Conservation (phyloP, 805 yeast species). For the Naumovozyma castellii region DNA sequence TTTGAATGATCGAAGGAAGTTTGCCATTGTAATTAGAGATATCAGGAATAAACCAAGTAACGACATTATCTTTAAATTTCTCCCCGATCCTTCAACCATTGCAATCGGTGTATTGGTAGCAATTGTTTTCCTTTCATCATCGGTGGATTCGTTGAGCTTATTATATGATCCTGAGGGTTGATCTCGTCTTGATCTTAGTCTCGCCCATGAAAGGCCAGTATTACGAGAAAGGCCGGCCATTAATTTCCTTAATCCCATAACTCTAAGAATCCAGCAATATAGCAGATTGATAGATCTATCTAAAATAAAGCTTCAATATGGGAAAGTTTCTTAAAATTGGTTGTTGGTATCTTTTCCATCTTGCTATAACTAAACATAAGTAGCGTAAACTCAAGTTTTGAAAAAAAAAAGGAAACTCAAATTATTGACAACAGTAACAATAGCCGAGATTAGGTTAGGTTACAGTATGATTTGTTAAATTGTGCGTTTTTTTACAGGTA, state of each 20-base stretch:
- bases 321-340: too few species aligned
- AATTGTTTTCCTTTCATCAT: not conserved
- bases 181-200: not conserved
- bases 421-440: too few species aligned
- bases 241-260: not conserved
- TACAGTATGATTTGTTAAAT: too few species aligned
- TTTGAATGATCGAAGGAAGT: conserved; percentile 14
- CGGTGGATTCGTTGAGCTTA: not conserved
- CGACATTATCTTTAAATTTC: conserved; percentile 4
- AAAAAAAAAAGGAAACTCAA: too few species aligned
- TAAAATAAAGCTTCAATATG: too few species aligned
- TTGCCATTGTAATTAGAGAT: conserved; percentile 6
- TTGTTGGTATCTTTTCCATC: too few species aligned
- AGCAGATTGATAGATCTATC: too few species aligned
- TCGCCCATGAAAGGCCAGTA: not conserved
- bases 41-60: conserved; percentile 13
- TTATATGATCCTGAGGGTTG: not conserved
- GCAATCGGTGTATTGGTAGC: too few species aligned
- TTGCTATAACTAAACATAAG: too few species aligned
- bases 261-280: too few species aligned
- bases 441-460: too few species aligned
- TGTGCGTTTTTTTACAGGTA: not conserved
- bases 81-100: not conserved
- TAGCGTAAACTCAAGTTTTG: too few species aligned
- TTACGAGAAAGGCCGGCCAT: not conserved